phyloP scores from a whole-genome alignment of 2,329 filamentous ascomycete species.

The Fusarium humuli region DNA sequence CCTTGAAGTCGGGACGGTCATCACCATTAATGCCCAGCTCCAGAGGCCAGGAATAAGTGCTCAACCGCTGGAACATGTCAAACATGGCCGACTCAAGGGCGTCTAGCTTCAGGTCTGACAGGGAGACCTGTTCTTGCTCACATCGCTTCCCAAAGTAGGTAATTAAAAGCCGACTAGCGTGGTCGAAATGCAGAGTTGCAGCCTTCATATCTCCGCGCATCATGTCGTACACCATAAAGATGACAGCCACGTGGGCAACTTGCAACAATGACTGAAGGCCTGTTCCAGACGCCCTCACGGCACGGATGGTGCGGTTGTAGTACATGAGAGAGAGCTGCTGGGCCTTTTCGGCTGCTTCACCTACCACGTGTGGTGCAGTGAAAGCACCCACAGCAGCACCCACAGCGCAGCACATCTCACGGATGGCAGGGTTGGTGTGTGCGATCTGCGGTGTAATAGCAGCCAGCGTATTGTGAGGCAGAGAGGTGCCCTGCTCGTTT shows the following conservation, averaged over 20 bases:
- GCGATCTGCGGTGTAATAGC: slow-evolving; percentile 40
- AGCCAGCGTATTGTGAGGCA: slow-evolving; percentile 36
- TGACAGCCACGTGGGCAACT: slow-evolving; percentile 36
- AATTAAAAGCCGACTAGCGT: slow-evolving; percentile 34
- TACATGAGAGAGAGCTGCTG: slow-evolving; percentile 30
- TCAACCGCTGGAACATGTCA: slow-evolving; percentile 40
- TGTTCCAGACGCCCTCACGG: slow-evolving; percentile 9
- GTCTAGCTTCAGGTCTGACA: slow-evolving; percentile 24
- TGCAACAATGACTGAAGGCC: neutral
- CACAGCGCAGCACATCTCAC: slow-evolving; percentile 40
- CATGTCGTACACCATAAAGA: slow-evolving; percentile 42
- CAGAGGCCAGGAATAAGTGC: slow-evolving; percentile 38
- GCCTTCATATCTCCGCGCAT: slow-evolving; percentile 33
- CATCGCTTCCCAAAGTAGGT: slow-evolving; percentile 34
- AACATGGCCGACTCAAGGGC: slow-evolving; percentile 31
- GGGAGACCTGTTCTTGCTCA: slow-evolving; percentile 21
- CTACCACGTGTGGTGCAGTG: slow-evolving; percentile 13
- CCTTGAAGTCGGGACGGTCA: neutral
- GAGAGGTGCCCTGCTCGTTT: slow-evolving; percentile 31
- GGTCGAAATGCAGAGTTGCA: slow-evolving; percentile 35
- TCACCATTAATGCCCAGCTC: slow-evolving; percentile 21
- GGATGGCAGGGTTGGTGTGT: slow-evolving; percentile 28
- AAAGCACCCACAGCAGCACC: slow-evolving; percentile 34
- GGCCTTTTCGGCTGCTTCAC: slow-evolving; percentile 15
- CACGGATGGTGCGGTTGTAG: slow-evolving; percentile 37